Base-by-base conservation (phyloP, 495 filamentous ascomycete genomes). In the Darksidea phi region DNA sequence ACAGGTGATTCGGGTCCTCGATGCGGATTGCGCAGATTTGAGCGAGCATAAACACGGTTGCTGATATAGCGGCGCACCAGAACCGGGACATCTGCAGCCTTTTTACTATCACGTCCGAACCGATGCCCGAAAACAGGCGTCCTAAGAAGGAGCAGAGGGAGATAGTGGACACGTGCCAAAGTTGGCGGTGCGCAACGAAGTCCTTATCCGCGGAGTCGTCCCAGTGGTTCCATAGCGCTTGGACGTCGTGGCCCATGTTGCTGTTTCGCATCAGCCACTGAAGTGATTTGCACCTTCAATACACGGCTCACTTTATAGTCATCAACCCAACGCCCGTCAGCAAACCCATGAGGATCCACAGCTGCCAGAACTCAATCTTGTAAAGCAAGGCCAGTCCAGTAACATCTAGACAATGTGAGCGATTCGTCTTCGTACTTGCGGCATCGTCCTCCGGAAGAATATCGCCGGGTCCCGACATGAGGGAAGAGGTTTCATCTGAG, bases 181-280 rank as follows among this genome's bases (percentile, higher is more conserved):
- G 84, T 77, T 97, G 94, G 50, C 84, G 83, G 54, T 88, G 79
- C 24, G 88, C 84, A 48, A 98, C 88, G 72, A 92, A 94, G 36
- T 85, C 80, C 25, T 86, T 77, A 49, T 79, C 75, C 0, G 86
- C 88, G 24, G 81, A 84, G 70, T 87, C 81, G 67, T 96, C 90
- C 70, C 88, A 94, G 70, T 88, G 83, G 42, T 80, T 82, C 91
- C 91, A 96, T 8, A 96, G 79, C 17, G 85, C 84, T 70, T 82
- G 82, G 54, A 86, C 90, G 71, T 91, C 87, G 70, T 96, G 95
- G 47, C 94, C 95, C 72, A 98, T 97, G 70, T 98, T 98, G 74
- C 90, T 95, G 61, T 15, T 47, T 1, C 6, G 20, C 13, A 23
- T 68, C 48, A 56, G 64, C 51, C 54, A 2, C 26, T 20, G 25